Evolutionary conservation across 106 monocot genomes (phyloP).

Genomic region (Dendrobium nobile): DNA sequence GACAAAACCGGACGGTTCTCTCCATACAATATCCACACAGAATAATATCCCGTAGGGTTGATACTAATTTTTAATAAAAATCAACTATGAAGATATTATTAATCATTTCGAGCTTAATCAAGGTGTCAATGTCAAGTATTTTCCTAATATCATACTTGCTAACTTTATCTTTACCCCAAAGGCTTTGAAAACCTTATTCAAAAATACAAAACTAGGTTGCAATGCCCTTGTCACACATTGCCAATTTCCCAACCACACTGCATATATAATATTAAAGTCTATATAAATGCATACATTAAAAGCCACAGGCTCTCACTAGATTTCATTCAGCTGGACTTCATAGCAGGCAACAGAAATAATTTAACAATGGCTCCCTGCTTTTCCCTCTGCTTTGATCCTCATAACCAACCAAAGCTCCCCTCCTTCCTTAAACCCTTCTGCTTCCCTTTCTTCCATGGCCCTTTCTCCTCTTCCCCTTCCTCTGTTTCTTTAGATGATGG

Average conservation of each 20-base stretch:
- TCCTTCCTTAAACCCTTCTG: slow-evolving; percentile 25
- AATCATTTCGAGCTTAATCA: too few species aligned
- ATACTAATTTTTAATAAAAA: too few species aligned
- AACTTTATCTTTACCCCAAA: slow-evolving; percentile 66
- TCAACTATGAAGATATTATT: too few species aligned
- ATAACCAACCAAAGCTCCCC: slow-evolving; percentile 15
- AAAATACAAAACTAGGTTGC: slow-evolving; percentile 19
- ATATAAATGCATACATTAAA: background rate
- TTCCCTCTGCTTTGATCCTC: slow-evolving; percentile 3
- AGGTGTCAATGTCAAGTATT: background rate
- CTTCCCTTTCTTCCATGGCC: slow-evolving; percentile 5
- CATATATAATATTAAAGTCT: background rate
- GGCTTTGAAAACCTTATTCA: slow-evolving; percentile 10
- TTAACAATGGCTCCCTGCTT: slow-evolving; percentile 24
- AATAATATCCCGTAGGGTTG: too few species aligned
- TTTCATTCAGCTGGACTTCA: too few species aligned
- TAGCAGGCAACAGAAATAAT: too few species aligned
- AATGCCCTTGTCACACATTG: slow-evolving; percentile 29
- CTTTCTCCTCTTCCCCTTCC: background rate
- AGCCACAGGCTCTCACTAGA: too few species aligned
- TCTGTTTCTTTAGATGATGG: slow-evolving; percentile 32
- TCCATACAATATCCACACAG: too few species aligned
- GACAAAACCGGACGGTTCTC: too few species aligned
- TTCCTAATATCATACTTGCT: background rate
- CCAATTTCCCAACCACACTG: slow-evolving; percentile 15